Conservation (phyloP, 306 rosid genomes). For the Prosopis cineraria region DNA sequence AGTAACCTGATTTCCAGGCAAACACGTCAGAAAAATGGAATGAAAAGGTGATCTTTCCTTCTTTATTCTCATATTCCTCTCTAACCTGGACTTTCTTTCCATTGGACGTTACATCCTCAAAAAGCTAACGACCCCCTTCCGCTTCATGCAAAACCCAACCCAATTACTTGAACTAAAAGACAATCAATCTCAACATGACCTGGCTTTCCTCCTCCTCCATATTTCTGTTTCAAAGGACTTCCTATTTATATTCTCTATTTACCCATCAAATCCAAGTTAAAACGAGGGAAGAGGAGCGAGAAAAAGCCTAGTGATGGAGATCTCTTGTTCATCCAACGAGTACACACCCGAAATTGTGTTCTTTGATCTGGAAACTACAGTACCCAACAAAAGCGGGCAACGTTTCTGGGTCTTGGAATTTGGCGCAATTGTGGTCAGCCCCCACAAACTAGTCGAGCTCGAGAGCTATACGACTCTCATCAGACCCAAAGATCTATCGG, state of each 20-base stretch:
- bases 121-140: slow-evolving; percentile 56
- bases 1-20: slow-evolving; percentile 50
- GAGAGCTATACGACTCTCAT: slow-evolving; percentile 77
- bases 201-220: slow-evolving; percentile 37
- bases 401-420: slow-evolving; percentile 76
- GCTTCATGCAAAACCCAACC: slow-evolving; percentile 42
- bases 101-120: slow-evolving; percentile 42
- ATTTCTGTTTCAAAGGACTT: slow-evolving; percentile 26
- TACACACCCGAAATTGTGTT: slow-evolving; percentile 65
- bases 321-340: slow-evolving; percentile 46
- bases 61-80: slow-evolving; percentile 40
- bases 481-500: slow-evolving; percentile 66
- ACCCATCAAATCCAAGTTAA: slow-evolving; percentile 26
- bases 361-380: slow-evolving; percentile 94
- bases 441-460: slow-evolving; percentile 71
- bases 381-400: slow-evolving; percentile 50
- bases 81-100: slow-evolving; percentile 19
- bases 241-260: slow-evolving; percentile 23
- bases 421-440: slow-evolving; percentile 84
- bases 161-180: slow-evolving; percentile 66
- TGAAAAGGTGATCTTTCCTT: slow-evolving; percentile 31
- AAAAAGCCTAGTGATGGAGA: slow-evolving; percentile 42
- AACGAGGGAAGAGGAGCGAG: not conserved
- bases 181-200: slow-evolving; percentile 56
- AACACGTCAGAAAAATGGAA: not conserved